Evolutionary conservation across 306 rosid species (phyloP).

Genomic region (Quercus cerris): DNA sequence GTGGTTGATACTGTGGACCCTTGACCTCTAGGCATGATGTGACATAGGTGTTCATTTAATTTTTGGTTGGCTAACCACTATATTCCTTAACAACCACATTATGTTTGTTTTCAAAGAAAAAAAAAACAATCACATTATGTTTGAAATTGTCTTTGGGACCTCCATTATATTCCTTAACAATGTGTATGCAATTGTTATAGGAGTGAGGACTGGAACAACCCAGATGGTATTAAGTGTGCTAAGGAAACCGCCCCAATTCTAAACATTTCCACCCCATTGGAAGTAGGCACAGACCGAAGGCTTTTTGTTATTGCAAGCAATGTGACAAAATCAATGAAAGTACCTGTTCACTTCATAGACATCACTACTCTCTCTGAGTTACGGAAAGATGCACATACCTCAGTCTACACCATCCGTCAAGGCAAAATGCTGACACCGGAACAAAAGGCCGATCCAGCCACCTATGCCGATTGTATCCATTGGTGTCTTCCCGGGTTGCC

Average conservation of each 20-base stretch:
- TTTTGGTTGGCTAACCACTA: constrained; percentile 15
- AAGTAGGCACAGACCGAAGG: constrained; percentile 78
- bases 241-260: constrained; percentile 71
- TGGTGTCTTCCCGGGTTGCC: constrained; percentile 98
- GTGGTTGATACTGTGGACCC: neutral
- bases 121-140: neutral
- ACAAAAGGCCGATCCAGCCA: constrained; percentile 79
- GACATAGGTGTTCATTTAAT: neutral
- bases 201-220: constrained; percentile 90
- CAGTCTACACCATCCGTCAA: constrained; percentile 81
- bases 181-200: constrained; percentile 20
- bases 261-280: constrained; percentile 41
- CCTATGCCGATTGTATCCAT: constrained; percentile 88
- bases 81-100: neutral
- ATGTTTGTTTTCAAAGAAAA: neutral
- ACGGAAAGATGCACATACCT: constrained; percentile 91
- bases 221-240: constrained; percentile 85
- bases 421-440: constrained; percentile 68
- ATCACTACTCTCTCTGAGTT: constrained; percentile 75
- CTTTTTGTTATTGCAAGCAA: constrained; percentile 52
- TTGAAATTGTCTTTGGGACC: neutral
- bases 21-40: neutral
- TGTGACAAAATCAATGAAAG: constrained; percentile 43
- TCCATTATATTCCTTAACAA: neutral
- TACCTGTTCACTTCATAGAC: constrained; percentile 62